Evolutionary conservation across 495 filamentous ascomycete genomes (phyloP).

Genomic region (Xylaria longipes): DNA sequence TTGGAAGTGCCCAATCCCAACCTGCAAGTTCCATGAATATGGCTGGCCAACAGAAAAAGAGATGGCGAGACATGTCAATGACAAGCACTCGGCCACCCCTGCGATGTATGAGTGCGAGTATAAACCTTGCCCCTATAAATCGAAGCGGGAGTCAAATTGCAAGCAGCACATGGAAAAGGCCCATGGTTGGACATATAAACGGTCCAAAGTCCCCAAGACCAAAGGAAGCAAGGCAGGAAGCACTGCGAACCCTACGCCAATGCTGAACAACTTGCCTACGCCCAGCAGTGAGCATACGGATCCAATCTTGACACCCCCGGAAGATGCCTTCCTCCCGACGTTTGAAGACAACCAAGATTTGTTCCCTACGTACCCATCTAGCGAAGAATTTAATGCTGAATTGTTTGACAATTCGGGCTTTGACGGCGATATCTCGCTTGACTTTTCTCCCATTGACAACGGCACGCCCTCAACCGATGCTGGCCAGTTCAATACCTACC

Average conservation of each 20-base stretch:
- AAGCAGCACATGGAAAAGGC: constrained; percentile 99
- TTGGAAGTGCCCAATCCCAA: constrained; percentile 82
- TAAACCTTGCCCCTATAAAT: constrained; percentile 86
- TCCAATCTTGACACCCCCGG: constrained; percentile 50
- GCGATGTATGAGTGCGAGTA: constrained; percentile 82
- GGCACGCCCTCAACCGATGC: constrained; percentile 55
- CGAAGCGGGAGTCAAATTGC: constrained; percentile 96
- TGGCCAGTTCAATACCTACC: constrained; percentile 50
- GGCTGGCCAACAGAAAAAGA: constrained; percentile 99
- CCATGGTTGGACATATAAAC: constrained; percentile 86
- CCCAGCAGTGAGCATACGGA: constrained; percentile 52
- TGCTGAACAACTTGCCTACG: constrained; percentile 61
- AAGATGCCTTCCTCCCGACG: constrained; percentile 44
- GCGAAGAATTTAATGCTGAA: constrained; percentile 43
- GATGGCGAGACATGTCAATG: constrained; percentile 90
- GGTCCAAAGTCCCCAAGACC: constrained; percentile 75
- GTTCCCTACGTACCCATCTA: constrained; percentile 50
- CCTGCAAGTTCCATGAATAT: constrained; percentile 84
- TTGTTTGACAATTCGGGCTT: constrained; percentile 39
- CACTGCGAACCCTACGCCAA: constrained; percentile 59
- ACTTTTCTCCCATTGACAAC: constrained; percentile 56
- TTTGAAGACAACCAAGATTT: constrained; percentile 40
- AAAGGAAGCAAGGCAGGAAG: constrained; percentile 51
- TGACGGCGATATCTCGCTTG: constrained; percentile 54
- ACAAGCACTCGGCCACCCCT: constrained; percentile 86